Conservation (phyloP, 2,329 filamentous ascomycete species). For the Colletotrichum sp. region DNA sequence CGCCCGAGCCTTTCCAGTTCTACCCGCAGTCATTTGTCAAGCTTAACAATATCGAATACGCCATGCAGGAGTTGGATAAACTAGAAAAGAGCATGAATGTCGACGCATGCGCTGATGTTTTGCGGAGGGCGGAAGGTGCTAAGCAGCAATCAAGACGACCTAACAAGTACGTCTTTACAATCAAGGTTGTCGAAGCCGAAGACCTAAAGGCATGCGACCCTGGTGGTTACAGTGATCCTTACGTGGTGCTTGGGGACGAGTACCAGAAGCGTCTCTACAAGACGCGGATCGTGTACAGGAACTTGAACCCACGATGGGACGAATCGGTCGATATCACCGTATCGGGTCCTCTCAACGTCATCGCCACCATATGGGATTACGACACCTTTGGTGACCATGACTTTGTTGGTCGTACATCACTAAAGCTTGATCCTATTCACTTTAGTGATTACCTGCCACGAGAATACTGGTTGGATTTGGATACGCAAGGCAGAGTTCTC, state of each 20-base stretch:
- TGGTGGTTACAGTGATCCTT: conserved; percentile 92
- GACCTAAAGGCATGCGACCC: conserved; percentile 98
- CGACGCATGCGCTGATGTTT: conserved; percentile 84
- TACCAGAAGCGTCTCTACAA: conserved; percentile 97
- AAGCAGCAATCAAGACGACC: conserved; percentile 68
- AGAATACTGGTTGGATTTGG: conserved; percentile 97
- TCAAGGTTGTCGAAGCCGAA: conserved; percentile 98
- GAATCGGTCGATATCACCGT: conserved; percentile 97
- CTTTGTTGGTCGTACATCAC: conserved; percentile 93
- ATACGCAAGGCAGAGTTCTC: conserved; percentile 89
- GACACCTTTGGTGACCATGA: conserved; percentile 97
- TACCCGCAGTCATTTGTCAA: conserved; percentile 93
- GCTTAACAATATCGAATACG: conserved; percentile 96
- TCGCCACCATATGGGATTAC: conserved; percentile 98
- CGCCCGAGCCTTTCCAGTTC: conserved; percentile 96
- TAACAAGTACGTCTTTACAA: conserved; percentile 95
- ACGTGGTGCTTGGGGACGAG: conserved; percentile 95
- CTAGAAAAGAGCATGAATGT: conserved; percentile 90
- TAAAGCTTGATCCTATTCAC: conserved; percentile 97
- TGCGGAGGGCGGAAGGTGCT: conserved; percentile 74
- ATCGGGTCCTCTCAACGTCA: conserved; percentile 87
- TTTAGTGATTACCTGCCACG: conserved; percentile 95
- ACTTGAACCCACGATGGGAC: conserved; percentile 94
- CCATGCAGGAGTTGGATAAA: conserved; percentile 88
- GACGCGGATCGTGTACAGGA: conserved; percentile 89